Evolutionary conservation across 176 grass and related monocot genomes (phyloP).

Genomic region (Panicum miliaceum): DNA sequence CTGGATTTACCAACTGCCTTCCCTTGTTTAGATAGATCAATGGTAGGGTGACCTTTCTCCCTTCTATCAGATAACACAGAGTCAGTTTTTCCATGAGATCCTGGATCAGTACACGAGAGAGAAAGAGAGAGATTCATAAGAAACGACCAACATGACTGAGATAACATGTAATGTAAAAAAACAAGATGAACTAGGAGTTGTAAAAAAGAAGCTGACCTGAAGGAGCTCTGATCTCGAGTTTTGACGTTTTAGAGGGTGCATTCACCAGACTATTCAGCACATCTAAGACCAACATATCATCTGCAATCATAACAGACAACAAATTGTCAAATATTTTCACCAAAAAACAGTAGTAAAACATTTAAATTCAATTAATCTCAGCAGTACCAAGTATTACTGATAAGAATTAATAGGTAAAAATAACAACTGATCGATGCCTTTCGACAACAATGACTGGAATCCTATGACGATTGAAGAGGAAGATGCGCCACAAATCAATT

Average conservation of each 20-base stretch:
- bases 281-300: conserved; percentile 62
- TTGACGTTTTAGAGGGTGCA: conserved; percentile 39
- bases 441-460: conserved; percentile 1
- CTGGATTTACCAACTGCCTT: conserved; percentile 37
- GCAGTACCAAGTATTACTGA: conserved; percentile 21
- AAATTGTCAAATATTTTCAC: neutral
- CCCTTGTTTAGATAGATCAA: conserved; percentile 34
- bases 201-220: conserved; percentile 49
- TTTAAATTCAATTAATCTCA: neutral
- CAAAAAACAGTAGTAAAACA: neutral
- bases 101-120: conserved; percentile 33
- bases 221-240: conserved; percentile 35
- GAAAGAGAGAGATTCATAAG: conserved; percentile 22
- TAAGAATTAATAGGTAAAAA: conserved; percentile 1
- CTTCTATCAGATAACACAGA: conserved; percentile 32
- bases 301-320: conserved; percentile 40
- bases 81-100: conserved; percentile 37
- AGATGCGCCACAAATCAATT: conserved; percentile 17
- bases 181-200: neutral
- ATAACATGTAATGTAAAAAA: conserved; percentile 26
- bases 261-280: conserved; percentile 59
- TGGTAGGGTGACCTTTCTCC: conserved; percentile 32
- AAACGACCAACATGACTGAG: conserved; percentile 16
- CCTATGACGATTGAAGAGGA: neutral
- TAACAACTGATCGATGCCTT: neutral